Conservation (phyloP, 2,329 filamentous ascomycete genomes). For the Aspergillus fumigatiaffinis region DNA sequence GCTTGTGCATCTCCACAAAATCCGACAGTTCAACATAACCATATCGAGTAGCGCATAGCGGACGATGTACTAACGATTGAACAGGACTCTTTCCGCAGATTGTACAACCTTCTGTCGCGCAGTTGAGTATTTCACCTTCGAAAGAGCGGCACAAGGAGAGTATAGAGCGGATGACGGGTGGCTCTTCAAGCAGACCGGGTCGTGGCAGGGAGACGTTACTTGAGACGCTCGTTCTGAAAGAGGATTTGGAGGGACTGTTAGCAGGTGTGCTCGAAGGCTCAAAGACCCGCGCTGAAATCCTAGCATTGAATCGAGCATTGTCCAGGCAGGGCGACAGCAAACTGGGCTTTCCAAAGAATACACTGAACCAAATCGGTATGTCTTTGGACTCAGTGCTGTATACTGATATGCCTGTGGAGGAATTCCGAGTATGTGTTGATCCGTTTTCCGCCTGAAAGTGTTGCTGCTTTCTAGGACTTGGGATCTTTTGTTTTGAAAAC, state of each 20-base stretch:
- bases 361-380: constrained; percentile 4
- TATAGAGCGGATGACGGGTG: background rate
- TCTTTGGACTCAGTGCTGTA: background rate
- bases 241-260: background rate
- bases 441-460: background rate
- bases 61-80: background rate
- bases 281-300: background rate
- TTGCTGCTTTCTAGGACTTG: background rate
- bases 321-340: background rate
- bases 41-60: constrained; percentile 3
- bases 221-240: background rate
- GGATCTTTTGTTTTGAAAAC: background rate
- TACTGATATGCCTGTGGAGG: background rate
- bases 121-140: background rate
- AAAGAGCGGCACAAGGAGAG: background rate
- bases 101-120: background rate
- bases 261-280: background rate
- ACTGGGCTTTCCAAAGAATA: constrained; percentile 2
- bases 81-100: background rate
- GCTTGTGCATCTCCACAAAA: background rate
- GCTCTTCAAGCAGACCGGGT: background rate
- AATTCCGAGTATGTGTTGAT: background rate
- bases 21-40: constrained; percentile 8
- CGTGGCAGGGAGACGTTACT: background rate
- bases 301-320: constrained; percentile 3